Base-by-base conservation (phyloP, 1,284 basidiomycete genomes). In the Malassezia pachydermatis region DNA sequence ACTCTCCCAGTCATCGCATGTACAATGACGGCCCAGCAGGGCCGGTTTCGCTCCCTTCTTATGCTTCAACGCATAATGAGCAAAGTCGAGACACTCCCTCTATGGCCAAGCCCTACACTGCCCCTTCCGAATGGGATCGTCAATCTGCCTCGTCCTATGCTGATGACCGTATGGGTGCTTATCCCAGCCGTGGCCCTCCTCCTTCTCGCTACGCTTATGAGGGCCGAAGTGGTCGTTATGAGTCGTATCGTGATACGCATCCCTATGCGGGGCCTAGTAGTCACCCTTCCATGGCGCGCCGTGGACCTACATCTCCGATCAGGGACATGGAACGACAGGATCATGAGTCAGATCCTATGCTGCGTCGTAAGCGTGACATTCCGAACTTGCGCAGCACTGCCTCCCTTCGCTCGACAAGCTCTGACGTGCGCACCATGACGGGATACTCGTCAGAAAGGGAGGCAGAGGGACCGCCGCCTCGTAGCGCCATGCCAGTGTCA, bases 101-200 rank as follows among this genome's bases (percentile, higher is more conserved):
- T 34, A n/a, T 16, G 22, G 14, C 22, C 13, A 29, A 30, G 4
- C 20, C 6, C 4, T 33, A 34, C 17, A 10, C n/a, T 1, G 30
- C 42, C 6, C 37, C 48, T 3, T 29, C 30, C 17, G 48, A 51
- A 22, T 51, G 48, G 48, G 48, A 45, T 17, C 42, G 48, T 2
- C 35, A 45, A 9, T 48, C 40, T 29, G n/a, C 37, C 19, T 10
- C 24, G 37, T 34, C 42, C 5, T 36, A 44, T 16, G 30, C 14
- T 35, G 33, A 36, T 23, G 42, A 36, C n/a, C 20, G 27, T 14
- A n/a, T 24, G 9, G 19, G 10, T 8, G 6, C 20, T 3, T 43
- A 43, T 20, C 17, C 29, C 16, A 23, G 29, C 10, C 29, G 41
- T 20, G 11, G n/a, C n/a, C 34, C 34, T 16, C 2, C 29, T 30